Base-by-base conservation (phyloP, 2,329 filamentous ascomycete species). In the Anthostomella pinea region DNA sequence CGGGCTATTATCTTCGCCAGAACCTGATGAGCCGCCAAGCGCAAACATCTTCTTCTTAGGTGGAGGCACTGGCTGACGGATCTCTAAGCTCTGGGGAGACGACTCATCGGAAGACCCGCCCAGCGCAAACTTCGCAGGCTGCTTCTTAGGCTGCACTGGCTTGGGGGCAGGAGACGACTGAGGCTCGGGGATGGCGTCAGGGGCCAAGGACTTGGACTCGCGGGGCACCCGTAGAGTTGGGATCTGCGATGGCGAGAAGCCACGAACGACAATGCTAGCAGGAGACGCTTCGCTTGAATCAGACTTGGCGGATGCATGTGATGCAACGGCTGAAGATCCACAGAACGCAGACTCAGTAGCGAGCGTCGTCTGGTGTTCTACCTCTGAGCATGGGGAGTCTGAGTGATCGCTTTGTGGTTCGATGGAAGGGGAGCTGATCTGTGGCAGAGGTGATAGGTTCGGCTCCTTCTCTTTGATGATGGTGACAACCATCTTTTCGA, bases 401-500 rank as follows among this genome's bases (percentile, higher is more conserved):
- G 59, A 56, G 29, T 59, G 46, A 31, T 83, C 72, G 39, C 76
- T 67, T 33, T 73, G 72, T 13, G 67, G 63, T 40, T 63, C 67
- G 24, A 54, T 49, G 4, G 52, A 58, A 8, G 60, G 55, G n/a
- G 58, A 50, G 52, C 60, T 49, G 49, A 66, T 60, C 30, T 60
- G 56, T 13, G 75, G 70, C 7, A 81, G 63, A 52, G 71, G 78
- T 33, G 70, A 67, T 47, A 64, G 65, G 49, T 91, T 70, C 29
- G 75, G 75, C 62, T 81, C 81, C 65, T 87, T 88, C 64, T 93
- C 85, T 63, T 94, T 87, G 59, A 96, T 93, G 38, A 96, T 96
- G 24, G 84, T 88, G 38, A 86, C 80, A 26, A 96, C 87, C 78
- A 97, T 94, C 69, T 94, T 94, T 65, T 95, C 88, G 19, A 97